Percentiles rank a stretch among this genome's conserved stretches.
Conservation (phyloP, 2,329 filamentous ascomycete genomes). For the Atkinsonella hypoxylon region DNA sequence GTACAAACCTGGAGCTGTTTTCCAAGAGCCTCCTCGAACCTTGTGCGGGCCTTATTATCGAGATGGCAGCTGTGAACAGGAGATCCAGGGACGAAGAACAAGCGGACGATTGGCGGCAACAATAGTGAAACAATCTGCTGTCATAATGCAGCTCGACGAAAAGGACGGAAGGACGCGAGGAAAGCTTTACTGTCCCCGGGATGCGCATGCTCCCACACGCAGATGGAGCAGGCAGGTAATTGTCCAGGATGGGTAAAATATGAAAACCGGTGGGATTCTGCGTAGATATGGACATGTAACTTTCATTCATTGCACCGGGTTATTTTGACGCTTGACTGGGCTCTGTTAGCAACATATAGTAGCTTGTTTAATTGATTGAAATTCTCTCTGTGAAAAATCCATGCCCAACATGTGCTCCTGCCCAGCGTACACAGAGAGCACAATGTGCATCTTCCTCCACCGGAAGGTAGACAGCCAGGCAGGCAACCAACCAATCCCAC, state of each 20-base stretch:
- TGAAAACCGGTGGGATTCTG: background rate
- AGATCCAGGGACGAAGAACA: background rate
- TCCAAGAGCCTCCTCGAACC: background rate
- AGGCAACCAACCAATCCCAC: background rate
- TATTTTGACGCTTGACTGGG: background rate
- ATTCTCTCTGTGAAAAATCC: background rate
- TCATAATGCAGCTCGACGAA: no score
- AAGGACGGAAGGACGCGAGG: no score
- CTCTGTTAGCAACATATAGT: background rate
- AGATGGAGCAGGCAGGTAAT: background rate
- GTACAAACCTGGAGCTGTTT: background rate
- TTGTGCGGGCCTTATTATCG: background rate
- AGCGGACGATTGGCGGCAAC: background rate
- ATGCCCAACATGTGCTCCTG: background rate
- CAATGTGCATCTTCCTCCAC: background rate
- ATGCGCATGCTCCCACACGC: background rate
- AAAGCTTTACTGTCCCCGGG: no score
- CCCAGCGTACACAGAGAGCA: background rate
- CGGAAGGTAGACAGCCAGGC: background rate
- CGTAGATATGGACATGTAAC: background rate
- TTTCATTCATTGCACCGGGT: background rate
- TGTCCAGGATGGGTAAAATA: background rate
- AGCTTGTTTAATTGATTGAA: background rate
- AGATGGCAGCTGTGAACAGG: background rate
- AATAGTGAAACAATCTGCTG: no score